phyloP scores from a whole-genome alignment of 305 asterid genomes.

The Salvia sclarea region DNA sequence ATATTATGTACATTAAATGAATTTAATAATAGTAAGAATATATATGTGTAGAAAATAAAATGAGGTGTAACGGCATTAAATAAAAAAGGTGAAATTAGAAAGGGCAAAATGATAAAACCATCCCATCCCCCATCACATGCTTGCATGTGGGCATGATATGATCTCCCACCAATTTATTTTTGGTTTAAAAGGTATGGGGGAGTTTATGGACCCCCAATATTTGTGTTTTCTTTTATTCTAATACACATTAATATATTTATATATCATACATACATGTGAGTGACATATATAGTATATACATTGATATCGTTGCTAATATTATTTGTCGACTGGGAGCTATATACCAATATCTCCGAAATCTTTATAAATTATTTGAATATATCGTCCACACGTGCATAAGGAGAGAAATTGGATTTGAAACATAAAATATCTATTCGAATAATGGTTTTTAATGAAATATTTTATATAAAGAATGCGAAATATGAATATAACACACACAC shows the following conservation, averaged over 20 bases:
- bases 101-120: conserved; percentile 41
- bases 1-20: background rate
- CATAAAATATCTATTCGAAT: conserved; percentile 11
- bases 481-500: no score
- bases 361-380: conserved; percentile 12
- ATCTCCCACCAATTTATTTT: conserved; percentile 29
- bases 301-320: conserved; percentile 8
- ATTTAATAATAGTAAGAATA: background rate
- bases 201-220: conserved; percentile 38
- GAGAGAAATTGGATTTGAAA: conserved; percentile 17
- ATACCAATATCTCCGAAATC: conserved; percentile 8
- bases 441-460: no score
- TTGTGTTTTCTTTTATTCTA: conserved; percentile 26
- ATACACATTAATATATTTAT: background rate
- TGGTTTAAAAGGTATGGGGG: conserved; percentile 38
- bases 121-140: conserved; percentile 49
- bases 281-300: no score
- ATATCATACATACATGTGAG: background rate
- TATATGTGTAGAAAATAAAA: conserved; percentile 9
- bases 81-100: conserved; percentile 17
- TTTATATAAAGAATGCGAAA: no score
- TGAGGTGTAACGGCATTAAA: conserved; percentile 13
- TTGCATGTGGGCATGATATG: conserved; percentile 37
- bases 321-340: conserved; percentile 4
- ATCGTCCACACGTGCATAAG: conserved; percentile 6